Base-by-base conservation (phyloP, 2,329 filamentous ascomycete species). In the Colletotrichum sp. region DNA sequence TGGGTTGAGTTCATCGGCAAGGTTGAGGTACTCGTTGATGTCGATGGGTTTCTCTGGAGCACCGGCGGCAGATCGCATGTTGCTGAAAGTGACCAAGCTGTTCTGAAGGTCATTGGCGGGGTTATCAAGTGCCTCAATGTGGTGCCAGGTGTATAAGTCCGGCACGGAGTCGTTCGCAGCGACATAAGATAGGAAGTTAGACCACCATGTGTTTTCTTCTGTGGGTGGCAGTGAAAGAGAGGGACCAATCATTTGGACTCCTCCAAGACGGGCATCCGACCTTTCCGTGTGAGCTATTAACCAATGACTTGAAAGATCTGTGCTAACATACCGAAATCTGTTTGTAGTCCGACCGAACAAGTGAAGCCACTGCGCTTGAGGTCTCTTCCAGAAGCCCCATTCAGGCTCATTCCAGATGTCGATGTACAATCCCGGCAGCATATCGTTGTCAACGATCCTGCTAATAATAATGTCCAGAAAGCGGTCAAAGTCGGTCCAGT, bases 151-250 rank as follows among this genome's bases (percentile, higher is more conserved):
- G 75, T 86, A 56, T 28, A 56, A 13, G 24, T 56, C 52, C 7
- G 52, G 52, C 4, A 0, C 6, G 52, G 52, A 56, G 88, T 71
- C 86, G 84, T 36, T 88, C 85, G 73, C 74, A 6, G 80, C 79
- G 24, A 88, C 79, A 56, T 81, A 80, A 3, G 77, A 71, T 2
- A 84, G 30, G 83, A 84, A 86, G 34, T 79, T 78, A 5, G 81
- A 82, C 85, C 86, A 89, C 84, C 84, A 87, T n/a, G 77, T 79
- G 66, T 84, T 83, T 58, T 73, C 75, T n/a, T 76, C 30, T 16
- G 76, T 65, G 1, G 87, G 85, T 13, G 80, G 75, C 12, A 71
- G 68, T 32, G 86, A 82, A 36, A 80, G 79, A 9, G 85, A 82
- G 7, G 87, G 87, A 2, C 86, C 86, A 24, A 81, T 82, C 73